Conservation (phyloP, 208 protist genomes). For the Trypanosoma melophagium region DNA sequence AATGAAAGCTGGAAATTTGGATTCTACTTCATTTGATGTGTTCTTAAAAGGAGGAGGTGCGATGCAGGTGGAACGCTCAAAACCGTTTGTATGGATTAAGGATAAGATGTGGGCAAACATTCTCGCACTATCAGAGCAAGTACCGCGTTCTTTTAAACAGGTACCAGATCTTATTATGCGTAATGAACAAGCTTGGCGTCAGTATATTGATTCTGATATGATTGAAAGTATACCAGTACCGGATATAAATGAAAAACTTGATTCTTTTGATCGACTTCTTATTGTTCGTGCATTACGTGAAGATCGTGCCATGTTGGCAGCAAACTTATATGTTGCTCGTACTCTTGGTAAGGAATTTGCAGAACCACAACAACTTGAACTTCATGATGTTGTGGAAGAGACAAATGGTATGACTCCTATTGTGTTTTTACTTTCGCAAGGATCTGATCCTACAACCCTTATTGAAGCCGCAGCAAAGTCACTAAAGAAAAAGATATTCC, state of each 20-base stretch:
- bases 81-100: constrained; percentile 95
- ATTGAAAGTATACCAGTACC: constrained; percentile 91
- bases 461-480: constrained; percentile 96
- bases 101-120: constrained; percentile 96
- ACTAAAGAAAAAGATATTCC: constrained; percentile 93
- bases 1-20: constrained; percentile 83
- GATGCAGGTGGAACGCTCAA: constrained; percentile 90
- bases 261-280: constrained; percentile 93
- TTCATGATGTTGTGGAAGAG: constrained; percentile 89
- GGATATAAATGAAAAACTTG: constrained; percentile 92
- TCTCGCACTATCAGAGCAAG: constrained; percentile 84
- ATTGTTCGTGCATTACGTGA: constrained; percentile 93
- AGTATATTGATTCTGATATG: constrained; percentile 94
- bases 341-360: constrained; percentile 93
- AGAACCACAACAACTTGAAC: constrained; percentile 87
- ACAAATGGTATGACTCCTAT: constrained; percentile 91
- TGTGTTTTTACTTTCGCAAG: constrained; percentile 96
- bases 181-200: constrained; percentile 93
- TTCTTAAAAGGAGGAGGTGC: constrained; percentile 95
- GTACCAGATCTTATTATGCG: constrained; percentile 93
- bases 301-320: constrained; percentile 95
- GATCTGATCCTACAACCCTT: constrained; percentile 95
- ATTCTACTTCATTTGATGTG: constrained; percentile 83
- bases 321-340: constrained; percentile 90
- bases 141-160: constrained; percentile 91